Percentiles rank a stretch among this genome's conserved stretches.
Conservation (phyloP, 208 protist species). For the Angomonas ambiguus region DNA sequence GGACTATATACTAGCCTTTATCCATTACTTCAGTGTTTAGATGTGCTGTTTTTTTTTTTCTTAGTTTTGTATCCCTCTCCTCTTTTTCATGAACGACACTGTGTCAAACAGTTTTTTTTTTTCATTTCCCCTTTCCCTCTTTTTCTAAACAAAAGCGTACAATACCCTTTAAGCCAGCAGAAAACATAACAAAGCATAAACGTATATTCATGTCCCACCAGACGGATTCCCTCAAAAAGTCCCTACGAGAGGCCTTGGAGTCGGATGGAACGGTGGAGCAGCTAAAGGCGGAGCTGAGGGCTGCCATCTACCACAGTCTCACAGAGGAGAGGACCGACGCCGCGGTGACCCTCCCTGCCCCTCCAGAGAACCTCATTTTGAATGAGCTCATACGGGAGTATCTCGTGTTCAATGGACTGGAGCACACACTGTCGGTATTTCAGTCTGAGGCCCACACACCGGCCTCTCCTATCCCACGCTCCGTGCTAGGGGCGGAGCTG, state of each 20-base stretch:
- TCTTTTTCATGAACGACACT: too few species aligned
- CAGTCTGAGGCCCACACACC: slow-evolving; percentile 59
- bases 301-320: slow-evolving; percentile 83
- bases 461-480: slow-evolving; percentile 47
- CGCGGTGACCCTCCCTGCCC: slow-evolving; percentile 24
- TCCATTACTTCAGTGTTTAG: slow-evolving; percentile 14
- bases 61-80: background rate
- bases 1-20: background rate
- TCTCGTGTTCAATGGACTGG: slow-evolving; percentile 85
- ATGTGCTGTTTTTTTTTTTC: slow-evolving; percentile 13
- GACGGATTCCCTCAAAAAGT: slow-evolving; percentile 64
- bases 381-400: slow-evolving; percentile 95
- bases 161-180: too few species aligned
- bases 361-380: slow-evolving; percentile 90
- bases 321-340: slow-evolving; percentile 22
- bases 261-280: slow-evolving; percentile 77
- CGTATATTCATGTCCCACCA: slow-evolving; percentile 40
- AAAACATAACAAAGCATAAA: background rate
- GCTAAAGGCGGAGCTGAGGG: slow-evolving; percentile 85
- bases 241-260: slow-evolving; percentile 85
- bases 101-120: slow-evolving; percentile 1
- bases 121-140: too few species aligned
- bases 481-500: slow-evolving; percentile 69
- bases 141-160: too few species aligned
- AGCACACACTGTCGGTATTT: slow-evolving; percentile 88